Conservation (phyloP, 441 rosid species). For the Adansonia grandidieri region DNA sequence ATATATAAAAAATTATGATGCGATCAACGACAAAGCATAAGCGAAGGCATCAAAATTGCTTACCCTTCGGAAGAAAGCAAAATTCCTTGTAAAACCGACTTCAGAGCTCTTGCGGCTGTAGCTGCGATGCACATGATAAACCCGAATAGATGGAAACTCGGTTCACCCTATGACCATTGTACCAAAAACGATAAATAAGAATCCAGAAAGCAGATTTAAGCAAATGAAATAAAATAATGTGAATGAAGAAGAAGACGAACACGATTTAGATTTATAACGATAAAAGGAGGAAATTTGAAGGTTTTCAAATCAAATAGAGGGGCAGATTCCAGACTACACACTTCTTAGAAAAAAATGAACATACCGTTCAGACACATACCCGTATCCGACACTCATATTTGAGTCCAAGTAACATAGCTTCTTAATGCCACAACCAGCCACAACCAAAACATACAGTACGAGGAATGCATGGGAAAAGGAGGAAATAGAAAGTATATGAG, state of each 20-base stretch:
- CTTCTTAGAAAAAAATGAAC: not conserved
- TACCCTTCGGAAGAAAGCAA: slow-evolving; percentile 6
- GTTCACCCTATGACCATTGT: not conserved
- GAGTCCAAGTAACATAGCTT: not conserved
- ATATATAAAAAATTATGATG: not conserved
- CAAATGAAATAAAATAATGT: not conserved
- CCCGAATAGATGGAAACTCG: slow-evolving; percentile 2
- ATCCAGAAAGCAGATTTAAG: not conserved
- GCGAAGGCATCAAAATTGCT: not conserved
- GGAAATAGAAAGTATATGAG: not conserved
- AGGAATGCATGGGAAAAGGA: not conserved
- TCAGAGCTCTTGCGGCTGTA: slow-evolving; percentile 7
- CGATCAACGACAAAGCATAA: not conserved
- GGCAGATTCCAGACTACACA: not conserved
- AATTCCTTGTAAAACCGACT: slow-evolving; percentile 7
- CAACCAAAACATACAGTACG: not conserved
- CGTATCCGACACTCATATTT: not conserved
- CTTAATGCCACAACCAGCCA: not conserved
- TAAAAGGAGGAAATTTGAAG: not conserved
- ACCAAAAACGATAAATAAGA: not conserved
- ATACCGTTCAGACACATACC: not conserved
- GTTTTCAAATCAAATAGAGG: not conserved
- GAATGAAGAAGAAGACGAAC: not conserved
- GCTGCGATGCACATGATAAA: slow-evolving; percentile 6
- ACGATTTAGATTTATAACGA: not conserved